These are phyloP conservation scores for Salix caprea DNA, from an alignment of 345 rosid genomes.

Conservation along the genomic window DNA sequence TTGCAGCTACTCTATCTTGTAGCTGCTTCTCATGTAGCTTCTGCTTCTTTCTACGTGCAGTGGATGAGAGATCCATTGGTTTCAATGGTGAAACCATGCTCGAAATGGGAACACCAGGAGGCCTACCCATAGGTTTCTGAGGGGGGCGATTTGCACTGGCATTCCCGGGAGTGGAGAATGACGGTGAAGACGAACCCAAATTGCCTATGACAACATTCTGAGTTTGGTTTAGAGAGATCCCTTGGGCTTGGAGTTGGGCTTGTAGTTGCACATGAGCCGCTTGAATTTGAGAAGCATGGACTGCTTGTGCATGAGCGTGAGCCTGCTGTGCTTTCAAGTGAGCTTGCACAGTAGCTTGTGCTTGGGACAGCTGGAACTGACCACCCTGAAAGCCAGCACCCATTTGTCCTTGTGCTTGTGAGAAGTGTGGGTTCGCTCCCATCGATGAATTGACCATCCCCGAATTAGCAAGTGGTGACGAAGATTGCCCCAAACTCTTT, in stretches of 20 bases:
- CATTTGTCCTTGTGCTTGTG: conserved; percentile 47
- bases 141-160: conserved; percentile 52
- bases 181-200: conserved; percentile 65
- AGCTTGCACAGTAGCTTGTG: conserved; percentile 58
- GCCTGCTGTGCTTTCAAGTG: conserved; percentile 46
- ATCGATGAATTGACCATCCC: conserved; percentile 58
- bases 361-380: conserved; percentile 69
- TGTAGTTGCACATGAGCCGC: conserved; percentile 73
- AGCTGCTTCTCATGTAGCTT: conserved; percentile 96
- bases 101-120: conserved; percentile 61
- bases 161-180: conserved; percentile 61
- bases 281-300: conserved; percentile 51
- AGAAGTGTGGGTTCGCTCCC: conserved; percentile 52
- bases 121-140: conserved; percentile 70
- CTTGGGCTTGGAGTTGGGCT: conserved; percentile 77
- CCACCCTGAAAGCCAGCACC: conserved; percentile 52
- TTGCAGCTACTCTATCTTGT: conserved; percentile 87
- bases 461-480: conserved; percentile 73
- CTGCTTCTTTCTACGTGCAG: conserved; percentile 87
- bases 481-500: conserved; percentile 57
- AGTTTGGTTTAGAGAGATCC: conserved; percentile 47
- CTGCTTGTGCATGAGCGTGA: conserved; percentile 32
- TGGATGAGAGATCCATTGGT: conserved; percentile 68
- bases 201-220: conserved; percentile 54
- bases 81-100: conserved; percentile 65